Evolutionary conservation across 2,329 filamentous ascomycete genomes (phyloP).

Genomic region (Aspergillus fructus): DNA sequence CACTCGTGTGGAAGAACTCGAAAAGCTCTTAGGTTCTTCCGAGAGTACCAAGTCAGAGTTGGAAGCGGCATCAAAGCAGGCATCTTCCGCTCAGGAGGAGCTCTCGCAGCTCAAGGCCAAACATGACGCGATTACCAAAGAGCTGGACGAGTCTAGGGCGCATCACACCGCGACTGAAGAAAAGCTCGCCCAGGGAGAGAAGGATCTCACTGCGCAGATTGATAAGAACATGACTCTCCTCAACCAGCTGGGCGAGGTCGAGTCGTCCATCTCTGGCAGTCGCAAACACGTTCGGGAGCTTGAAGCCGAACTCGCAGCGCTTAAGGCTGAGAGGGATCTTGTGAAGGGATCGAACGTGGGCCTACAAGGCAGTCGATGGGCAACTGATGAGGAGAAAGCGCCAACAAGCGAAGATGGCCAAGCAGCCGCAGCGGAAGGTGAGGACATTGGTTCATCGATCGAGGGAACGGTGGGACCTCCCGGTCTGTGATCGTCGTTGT

Average conservation of each 20-base stretch:
- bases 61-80: constrained; percentile 61
- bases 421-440: constrained; percentile 43
- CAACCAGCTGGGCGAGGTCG: constrained; percentile 40
- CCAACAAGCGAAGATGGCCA: constrained; percentile 31
- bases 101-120: constrained; percentile 31
- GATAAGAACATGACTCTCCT: constrained; percentile 43
- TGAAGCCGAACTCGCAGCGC: constrained; percentile 37
- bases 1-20: constrained; percentile 74
- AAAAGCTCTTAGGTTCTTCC: constrained; percentile 75
- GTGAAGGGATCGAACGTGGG: constrained; percentile 31
- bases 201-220: constrained; percentile 39
- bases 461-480: constrained; percentile 49
- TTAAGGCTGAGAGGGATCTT: constrained; percentile 33
- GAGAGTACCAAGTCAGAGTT: constrained; percentile 69
- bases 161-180: constrained; percentile 34
- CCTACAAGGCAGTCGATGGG: constrained; percentile 44
- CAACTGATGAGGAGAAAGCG: constrained; percentile 28
- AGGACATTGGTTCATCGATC: constrained; percentile 49
- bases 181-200: constrained; percentile 34
- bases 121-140: constrained; percentile 28
- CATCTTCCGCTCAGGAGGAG: constrained; percentile 35
- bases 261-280: constrained; percentile 34
- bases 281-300: constrained; percentile 40
- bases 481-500: constrained; percentile 36
- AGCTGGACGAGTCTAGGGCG: constrained; percentile 32